Evolutionary conservation across 768 basidiomycete species (phyloP), one percentile per base, ranked within the genome.

Genomic region (Lactarius tabidus): DNA sequence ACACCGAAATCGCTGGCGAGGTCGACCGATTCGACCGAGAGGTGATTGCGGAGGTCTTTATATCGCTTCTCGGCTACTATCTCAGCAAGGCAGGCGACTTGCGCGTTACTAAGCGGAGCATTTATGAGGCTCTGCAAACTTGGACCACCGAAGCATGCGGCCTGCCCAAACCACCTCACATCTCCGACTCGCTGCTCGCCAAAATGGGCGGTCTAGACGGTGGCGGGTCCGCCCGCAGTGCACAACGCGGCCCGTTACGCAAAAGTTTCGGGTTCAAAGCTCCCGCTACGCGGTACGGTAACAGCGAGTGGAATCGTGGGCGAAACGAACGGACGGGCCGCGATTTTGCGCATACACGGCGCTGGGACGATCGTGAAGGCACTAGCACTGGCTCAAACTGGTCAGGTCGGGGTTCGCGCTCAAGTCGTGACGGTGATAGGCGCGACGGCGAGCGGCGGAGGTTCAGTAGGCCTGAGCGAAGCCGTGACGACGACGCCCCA

Each of bases 11-110:
- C 39, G 18, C 66, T 4, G 52, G 57, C 35, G 26, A 65, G 15
- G 7, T 69, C 29, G 69, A 70, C 10, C 29, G 29, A 36, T 10
- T 69, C 51, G 69, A 70, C 29, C 33, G 1, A 20, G 54, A 63
- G 3, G 64, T 64, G 7, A 62, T 70, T 28, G 9, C 51, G 6
- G 69, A 68, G 64, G 65, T 63, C 54, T 63, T 70, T 26, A 56
- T 57, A 58, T 62, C 69, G 51, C 60, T 69, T 23, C 61, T 70
- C 12, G 69, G 67, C 10, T 70, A n/a, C 57, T 70, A 70, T 61
- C 33, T 65, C 39, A 1, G 9, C 51, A 65, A 35, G 45, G 18
- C 62, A 8, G 17, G 28, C 26, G 61, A 63, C 5, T 45, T 70
- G 38, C 67, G 61, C 39, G 67, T 57, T 31, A 28, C 48, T 28